Evolutionary conservation across 2,329 filamentous ascomycete species (phyloP), one percentile per base, ranked within the genome.

Genomic region (Xylariaceae sp.): DNA sequence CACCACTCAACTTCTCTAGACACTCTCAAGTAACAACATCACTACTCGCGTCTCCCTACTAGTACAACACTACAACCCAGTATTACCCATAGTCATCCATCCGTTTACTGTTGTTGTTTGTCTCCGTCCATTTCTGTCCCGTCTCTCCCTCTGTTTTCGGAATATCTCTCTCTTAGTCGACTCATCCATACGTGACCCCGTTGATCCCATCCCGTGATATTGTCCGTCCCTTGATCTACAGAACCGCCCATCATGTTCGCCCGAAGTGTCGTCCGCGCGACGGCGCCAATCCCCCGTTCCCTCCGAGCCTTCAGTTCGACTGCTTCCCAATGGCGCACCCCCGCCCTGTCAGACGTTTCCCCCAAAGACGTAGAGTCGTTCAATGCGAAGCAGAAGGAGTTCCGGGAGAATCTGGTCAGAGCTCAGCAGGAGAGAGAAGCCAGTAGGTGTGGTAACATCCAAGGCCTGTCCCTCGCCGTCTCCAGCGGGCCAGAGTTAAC

Each of bases 331-430:
- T 73, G 74, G 63, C 80, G 79, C 60, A 78, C 86, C 17, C 94
- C 94, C n/a, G 86, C 88, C 44, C 84, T 99, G 66, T 88, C 89
- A 73, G 92, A 99, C 76, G 86, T 99, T 69, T 79, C 88, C 51
- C 84, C 87, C 53, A 80, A 89, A 64, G 84, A 85, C 63, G 87
- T 89, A 65, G 80, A 86, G 56, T 80, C 82, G 58, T 99, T 97
- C 82, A 90, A 89, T 73, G 78, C 82, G 70, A 90, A 88, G 75
- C 92, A 96, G 78, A 88, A 88, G 75, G 82, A 87, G 71, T 97
- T 97, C 78, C 89, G 94, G 73, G 87, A 92, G 75, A 85, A 89
- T 73, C 79, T 96, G 70, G 83, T 86, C 69, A 83, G 88, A 76
- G 86, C 86, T 73, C 86, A 89, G 76, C 89, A 88, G 79, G 89